phyloP scores from a whole-genome alignment of 768 basidiomycete genomes.

The Amylocystis lapponica region DNA sequence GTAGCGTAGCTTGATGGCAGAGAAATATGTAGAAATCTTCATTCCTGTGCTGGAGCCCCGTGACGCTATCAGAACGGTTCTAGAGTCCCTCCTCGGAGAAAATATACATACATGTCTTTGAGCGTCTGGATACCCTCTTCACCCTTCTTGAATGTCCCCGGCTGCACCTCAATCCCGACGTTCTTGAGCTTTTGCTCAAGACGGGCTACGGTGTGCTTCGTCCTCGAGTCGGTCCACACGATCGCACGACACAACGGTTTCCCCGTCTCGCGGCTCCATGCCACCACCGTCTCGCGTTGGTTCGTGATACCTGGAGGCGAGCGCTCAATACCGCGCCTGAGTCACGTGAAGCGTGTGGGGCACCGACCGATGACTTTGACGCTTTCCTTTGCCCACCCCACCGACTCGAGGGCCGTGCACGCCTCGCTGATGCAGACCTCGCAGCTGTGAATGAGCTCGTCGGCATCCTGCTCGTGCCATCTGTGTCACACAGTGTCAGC shows the following conservation, averaged over 20 bases:
- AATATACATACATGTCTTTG: constrained; percentile 52
- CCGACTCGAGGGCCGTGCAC: constrained; percentile 60
- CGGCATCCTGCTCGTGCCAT: constrained; percentile 94
- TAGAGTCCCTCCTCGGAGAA: neutral
- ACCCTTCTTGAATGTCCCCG: constrained; percentile 66
- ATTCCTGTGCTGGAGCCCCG: too few relatives aligned
- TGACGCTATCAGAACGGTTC: constrained; percentile 34
- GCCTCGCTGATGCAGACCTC: constrained; percentile 72
- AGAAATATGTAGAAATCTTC: constrained; percentile 97
- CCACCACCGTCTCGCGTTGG: constrained; percentile 93
- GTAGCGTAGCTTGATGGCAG: constrained; percentile 94
- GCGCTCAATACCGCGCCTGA: constrained; percentile 3
- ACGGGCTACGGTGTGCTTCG: constrained; percentile 77
- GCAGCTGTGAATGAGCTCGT: constrained; percentile 72
- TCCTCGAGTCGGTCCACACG: constrained; percentile 96
- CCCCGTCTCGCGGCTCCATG: constrained; percentile 88
- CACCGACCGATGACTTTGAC: constrained; percentile 86
- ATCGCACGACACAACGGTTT: constrained; percentile 85
- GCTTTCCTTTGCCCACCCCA: constrained; percentile 74
- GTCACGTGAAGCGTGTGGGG: neutral
- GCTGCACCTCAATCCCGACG: constrained; percentile 67
- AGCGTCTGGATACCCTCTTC: constrained; percentile 61
- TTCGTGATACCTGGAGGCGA: constrained; percentile 84
- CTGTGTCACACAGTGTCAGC: constrained; percentile 32
- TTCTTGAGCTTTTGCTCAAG: constrained; percentile 65